Evolutionary conservation across 192 early-diverging fungal genomes (phyloP), one percentile per base, ranked within the genome.

Genomic region (Umbelopsis vinacea): DNA sequence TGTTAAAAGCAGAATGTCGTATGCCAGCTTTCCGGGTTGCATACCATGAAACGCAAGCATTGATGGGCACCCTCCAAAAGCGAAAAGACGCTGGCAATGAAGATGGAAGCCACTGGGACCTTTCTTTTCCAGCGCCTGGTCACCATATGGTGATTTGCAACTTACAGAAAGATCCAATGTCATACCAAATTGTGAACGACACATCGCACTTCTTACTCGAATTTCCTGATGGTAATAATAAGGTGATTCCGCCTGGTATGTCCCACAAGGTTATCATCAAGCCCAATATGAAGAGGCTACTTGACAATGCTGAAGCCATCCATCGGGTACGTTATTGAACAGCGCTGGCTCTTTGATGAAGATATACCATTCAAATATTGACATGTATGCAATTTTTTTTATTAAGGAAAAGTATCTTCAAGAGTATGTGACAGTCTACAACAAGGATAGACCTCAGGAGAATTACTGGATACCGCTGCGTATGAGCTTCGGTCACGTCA

Each of bases 341-440:
- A 53, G 22, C 4, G 6, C 6, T 52, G 33, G 8, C 48, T 14
- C 7, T 57, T 46, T 1, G 12, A 21, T 57, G 19, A 66, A n/a
- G 29, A 29, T 29, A 29, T 29, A 3, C 46, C 3, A 22, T 38
- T 4, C 38, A 52, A 1, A 10, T 19, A 52, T 52, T 52, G 14
- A 54, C n/a, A 26, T 54, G 3, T 26, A 54, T 14, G 0, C 53
- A 24, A 22, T 9, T 45, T 47, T 60, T 4, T 14, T 6, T 45
- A 46, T 55, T 3, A 69, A 93, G 90, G 89, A 92, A 70, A 90
- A 89, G 67, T 93, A 92, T 72, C 79, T 92, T 22, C 82, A 90
- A 69, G 90, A 93, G 71, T 88, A 92, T 73, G 77, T 93, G 19
- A 90, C 88, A 11, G 73, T 93, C 3, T 92, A 91, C 76, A 92